Base-by-base conservation (phyloP, 2,329 filamentous ascomycete species). In the Bipolaris gigantea region DNA sequence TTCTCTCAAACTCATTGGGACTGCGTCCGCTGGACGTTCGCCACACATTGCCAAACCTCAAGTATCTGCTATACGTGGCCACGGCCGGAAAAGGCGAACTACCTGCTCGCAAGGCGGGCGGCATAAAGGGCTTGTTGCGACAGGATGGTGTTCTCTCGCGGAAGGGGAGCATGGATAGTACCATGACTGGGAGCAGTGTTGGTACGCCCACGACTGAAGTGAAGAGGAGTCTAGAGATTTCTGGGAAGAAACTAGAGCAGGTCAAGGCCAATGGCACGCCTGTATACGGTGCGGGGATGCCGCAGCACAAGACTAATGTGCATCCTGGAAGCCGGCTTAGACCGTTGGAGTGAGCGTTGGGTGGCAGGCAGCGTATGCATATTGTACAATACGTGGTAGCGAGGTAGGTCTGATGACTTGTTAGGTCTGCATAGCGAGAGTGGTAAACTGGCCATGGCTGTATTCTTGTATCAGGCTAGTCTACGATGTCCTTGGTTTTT, bases 41-140 rank as follows among this genome's bases (percentile, higher is more conserved):
- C 4, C 91, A 97, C 63, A 96, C 93, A 0, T 77, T 97, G 6
- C 92, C 93, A 1, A 99, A 99, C 69, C 79, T 99, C 9, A 96
- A 96, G 72, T 97, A 96, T 65, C 78, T 97, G 15, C 79, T 97
- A 2, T 96, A 95, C 65, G 88, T 97, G 2, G 88, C 92, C 62
- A 94, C 90, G 30, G 90, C 92, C 0, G 92, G 92, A 0, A 87
- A 83, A 40, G 80, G 82, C 19, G 84, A 86, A 50, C 71, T 87
- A 15, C 84, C 84, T 1, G 64, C 64, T 6, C 54, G 73, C 6
- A 74, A 73, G 51, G 65, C 70, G 1, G 73, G 73, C 0, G 73
- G 73, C 0, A 73, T 75, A 48, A 66, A 60, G 45, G 73, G 72
- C 1, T 52, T 75, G 13, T 27, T 74, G 21, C 47, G 69, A 34